Evolutionary conservation across 164 flowering plant genomes (phyloP), one percentile per base, ranked within the genome.

Genomic region (Echeveria elegans): DNA sequence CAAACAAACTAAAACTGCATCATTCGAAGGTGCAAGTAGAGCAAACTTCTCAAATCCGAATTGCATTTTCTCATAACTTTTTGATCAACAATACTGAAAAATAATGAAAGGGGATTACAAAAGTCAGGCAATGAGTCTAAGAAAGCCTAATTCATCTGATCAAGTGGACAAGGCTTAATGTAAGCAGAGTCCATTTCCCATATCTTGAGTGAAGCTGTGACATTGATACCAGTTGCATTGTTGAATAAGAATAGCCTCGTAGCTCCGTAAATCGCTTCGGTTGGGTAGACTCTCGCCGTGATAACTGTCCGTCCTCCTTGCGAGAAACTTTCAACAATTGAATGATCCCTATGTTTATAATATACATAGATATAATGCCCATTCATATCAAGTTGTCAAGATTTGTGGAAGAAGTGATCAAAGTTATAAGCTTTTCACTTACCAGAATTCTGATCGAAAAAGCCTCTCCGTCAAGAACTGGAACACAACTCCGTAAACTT

Each of bases 231-330:
- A 0, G 89, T 85, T 30, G 87, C 89, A 64, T 85, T 85, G 74
- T 85, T 85, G 75, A 83, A 85, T 18, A 85, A 43, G 68, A 78
- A 85, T 0, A 80, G 63, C 43, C 66, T 66, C 1, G 85, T 79
- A 1, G 73, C 78, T 45, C 82, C 85, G 40, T 81, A 71, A 6
- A 85, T 77, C 5, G 89, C 89, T 66, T 71, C 65, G 4, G 87
- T 83, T 53, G 89, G 89, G 70, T 85, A 85, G 5, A 83, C 60
- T 34, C 89, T 53, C 0, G 86, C 78, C 9, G 89, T 72, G 19
- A 82, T 82, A 6, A 71, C 77, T 21, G 70, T 76, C 63, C 87
- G 74, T 14, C 89, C 89, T 64, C 84, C 84, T 74, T 83, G 86
- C 0, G 67, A 85, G 74, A 81, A 84, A 62, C 85, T 76, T 52